phyloP scores from a whole-genome alignment of 352 stramenopile species.

The Thalassiosira ordinaria region DNA sequence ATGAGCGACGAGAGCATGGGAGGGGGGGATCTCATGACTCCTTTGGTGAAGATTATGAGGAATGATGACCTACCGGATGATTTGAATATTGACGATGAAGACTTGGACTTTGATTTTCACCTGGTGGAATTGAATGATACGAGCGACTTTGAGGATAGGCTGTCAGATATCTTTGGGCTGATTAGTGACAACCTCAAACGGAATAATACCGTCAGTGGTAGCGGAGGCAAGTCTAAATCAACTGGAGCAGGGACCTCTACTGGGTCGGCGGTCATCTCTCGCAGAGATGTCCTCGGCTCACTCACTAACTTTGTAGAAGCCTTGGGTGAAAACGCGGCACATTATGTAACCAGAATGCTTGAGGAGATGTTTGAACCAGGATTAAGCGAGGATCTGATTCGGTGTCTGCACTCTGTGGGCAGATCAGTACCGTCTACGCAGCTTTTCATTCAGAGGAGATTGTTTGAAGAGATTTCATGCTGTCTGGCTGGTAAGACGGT shows the following conservation, averaged over 20 bases:
- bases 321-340: constrained; percentile 77
- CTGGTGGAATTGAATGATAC: constrained; percentile 72
- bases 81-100: background rate
- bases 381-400: constrained; percentile 93
- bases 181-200: constrained; percentile 74
- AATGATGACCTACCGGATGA: constrained; percentile 20
- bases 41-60: constrained; percentile 80
- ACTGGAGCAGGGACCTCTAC: background rate
- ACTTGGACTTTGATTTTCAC: constrained; percentile 54
- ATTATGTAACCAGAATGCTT: constrained; percentile 83
- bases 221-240: constrained; percentile 16
- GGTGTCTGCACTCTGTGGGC: constrained; percentile 91
- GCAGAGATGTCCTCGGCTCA: constrained; percentile 86
- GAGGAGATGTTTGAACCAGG: constrained; percentile 90
- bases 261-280: constrained; percentile 44
- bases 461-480: constrained; percentile 96
- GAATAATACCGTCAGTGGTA: background rate
- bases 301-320: constrained; percentile 88
- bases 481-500: constrained; percentile 88
- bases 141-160: constrained; percentile 68
- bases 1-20: constrained; percentile 90
- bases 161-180: constrained; percentile 78
- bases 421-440: constrained; percentile 89
- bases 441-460: constrained; percentile 91
- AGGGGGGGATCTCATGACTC: constrained; percentile 69